Evolutionary conservation across 2,329 filamentous ascomycete species (phyloP), one percentile per base, ranked within the genome.

Genomic region (Diplodia intermedia): DNA sequence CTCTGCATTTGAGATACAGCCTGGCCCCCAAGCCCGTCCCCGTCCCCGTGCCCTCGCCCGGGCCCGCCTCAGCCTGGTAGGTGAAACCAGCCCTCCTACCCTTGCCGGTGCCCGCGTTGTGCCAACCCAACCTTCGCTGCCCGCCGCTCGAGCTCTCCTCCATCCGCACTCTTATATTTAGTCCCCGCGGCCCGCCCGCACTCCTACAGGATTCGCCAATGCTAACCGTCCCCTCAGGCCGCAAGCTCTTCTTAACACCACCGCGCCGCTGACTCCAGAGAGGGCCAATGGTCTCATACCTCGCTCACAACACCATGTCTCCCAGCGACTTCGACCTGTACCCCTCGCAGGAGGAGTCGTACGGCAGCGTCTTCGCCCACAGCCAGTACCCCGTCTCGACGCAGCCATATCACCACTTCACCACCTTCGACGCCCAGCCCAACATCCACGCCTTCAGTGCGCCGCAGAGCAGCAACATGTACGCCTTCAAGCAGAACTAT

Each of bases 311-410:
- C 68, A 71, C 40, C 70, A 79, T 80, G 76, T 65, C 68, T 29
- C 71, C 75, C 65, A 73, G 75, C 68, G 78, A 80, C 72, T 79
- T 79, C 53, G 74, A 79, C 69, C 75, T 80, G 60, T 79, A 80
- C 71, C 71, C 78, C 55, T 73, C 72, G 66, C 71, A 73, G 36
- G 73, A 63, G 4, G 43, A 63, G 60, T 23, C 43, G 29, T 65
- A 63, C 29, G 72, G 75, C 65, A 74, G 79, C 20, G 76, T 73
- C 67, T 71, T 75, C n/a, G 70, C 75, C 26, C 73, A 71, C 50
- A 71, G 68, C 68, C 77, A 73, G 70, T 68, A 38, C 71, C 75
- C 20, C 8, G 71, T 73, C 66, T 76, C 75, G 50, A 4, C 53
- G 29, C 53, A 29, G 15, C n/a, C 60, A 26, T 63, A 52, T 69